These are phyloP conservation scores for Kazachstania sp. DNA, from an alignment of 1,139 yeast species.

Conservation along the genomic window DNA sequence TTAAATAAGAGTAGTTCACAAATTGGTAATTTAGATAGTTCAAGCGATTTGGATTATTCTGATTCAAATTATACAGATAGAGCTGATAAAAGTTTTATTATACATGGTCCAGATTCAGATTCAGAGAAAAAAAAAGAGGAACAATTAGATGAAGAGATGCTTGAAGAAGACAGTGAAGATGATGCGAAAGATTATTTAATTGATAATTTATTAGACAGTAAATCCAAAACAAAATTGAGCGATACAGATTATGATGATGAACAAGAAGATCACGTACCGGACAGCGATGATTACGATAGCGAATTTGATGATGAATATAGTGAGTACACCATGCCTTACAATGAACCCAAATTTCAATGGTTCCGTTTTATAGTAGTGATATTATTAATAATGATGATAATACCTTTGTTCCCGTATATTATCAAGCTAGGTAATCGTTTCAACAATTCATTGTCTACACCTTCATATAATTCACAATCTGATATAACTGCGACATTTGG, in stretches of 20 bases:
- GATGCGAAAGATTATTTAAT: constrained; percentile 7
- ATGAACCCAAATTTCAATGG: constrained; percentile 3
- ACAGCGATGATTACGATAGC: background rate
- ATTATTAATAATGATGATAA: background rate
- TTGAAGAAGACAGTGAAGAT: constrained; percentile 9
- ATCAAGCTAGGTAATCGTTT: background rate
- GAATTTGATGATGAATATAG: background rate
- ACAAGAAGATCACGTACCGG: background rate
- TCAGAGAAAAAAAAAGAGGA: constrained; percentile 7
- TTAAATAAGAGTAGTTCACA: constrained; percentile 6
- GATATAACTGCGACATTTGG: constrained; percentile 8
- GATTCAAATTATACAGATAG: constrained; percentile 9
- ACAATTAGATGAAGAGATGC: constrained; percentile 4
- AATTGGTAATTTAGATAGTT: constrained; percentile 6
- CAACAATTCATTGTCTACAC: background rate
- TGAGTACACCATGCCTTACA: background rate
- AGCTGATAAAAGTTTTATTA: constrained; percentile 14
- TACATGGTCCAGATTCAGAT: constrained; percentile 5
- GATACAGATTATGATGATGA: constrained; percentile 3
- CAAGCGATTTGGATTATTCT: constrained; percentile 1
- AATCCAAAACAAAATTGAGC: constrained; percentile 1
- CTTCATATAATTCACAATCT: background rate
- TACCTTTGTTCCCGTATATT: background rate
- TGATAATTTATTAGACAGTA: constrained; percentile 11
- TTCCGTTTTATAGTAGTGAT: background rate